These are phyloP conservation scores for Pisolithus albus DNA, from an alignment of 768 basidiomycete genomes.

Conservation along the genomic window DNA sequence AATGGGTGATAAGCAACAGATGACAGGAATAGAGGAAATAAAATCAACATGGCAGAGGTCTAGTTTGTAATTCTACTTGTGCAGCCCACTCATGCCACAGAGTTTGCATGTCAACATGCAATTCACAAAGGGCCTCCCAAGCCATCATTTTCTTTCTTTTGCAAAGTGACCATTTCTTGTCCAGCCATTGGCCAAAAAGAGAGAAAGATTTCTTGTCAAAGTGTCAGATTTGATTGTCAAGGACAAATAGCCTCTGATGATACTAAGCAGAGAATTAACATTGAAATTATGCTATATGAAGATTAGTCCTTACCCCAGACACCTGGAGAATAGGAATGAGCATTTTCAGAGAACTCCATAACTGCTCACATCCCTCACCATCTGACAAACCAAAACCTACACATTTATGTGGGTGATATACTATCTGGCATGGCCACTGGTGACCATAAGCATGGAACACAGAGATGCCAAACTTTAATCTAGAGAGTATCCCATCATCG, in stretches of 20 bases:
- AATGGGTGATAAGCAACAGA: background rate
- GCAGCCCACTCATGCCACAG: background rate
- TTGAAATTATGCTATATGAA: background rate
- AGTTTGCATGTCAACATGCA: background rate
- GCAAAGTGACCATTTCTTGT: background rate
- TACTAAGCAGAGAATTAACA: constrained; percentile 1
- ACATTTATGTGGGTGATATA: constrained; percentile 28
- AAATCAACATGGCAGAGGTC: constrained; percentile 1
- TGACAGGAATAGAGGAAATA: background rate
- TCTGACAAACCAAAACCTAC: constrained; percentile 28
- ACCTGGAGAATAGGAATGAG: constrained; percentile 14
- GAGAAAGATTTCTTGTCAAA: background rate
- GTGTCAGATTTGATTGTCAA: constrained; percentile 7
- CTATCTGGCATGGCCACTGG: constrained; percentile 30
- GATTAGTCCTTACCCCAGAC: constrained; percentile 13
- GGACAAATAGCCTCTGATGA: constrained; percentile 6
- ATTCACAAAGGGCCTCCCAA: background rate
- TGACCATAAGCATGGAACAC: constrained; percentile 33
- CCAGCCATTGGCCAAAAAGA: constrained; percentile 5
- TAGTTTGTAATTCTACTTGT: constrained; percentile 1
- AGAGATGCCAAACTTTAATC: constrained; percentile 16
- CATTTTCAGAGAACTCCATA: constrained; percentile 24
- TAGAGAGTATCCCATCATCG: background rate
- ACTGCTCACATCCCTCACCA: constrained; percentile 30
- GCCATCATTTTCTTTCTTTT: background rate